Base-by-base conservation (phyloP, 2,329 filamentous ascomycete genomes). In the Sporothrix pallida region DNA sequence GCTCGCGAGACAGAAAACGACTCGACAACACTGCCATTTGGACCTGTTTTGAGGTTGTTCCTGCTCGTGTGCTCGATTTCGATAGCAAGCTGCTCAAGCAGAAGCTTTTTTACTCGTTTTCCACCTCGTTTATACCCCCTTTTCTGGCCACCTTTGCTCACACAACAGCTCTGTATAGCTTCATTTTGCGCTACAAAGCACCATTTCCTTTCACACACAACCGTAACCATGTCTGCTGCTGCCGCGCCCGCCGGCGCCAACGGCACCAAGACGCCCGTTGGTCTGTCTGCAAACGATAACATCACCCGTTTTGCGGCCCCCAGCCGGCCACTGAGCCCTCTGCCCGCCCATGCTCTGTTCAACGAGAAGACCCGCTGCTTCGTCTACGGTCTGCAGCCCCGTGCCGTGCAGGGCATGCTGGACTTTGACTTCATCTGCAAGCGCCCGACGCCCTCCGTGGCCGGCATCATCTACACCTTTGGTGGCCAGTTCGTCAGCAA, bases 351-450 rank as follows among this genome's bases (percentile, higher is more conserved):
- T 85, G 92, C 93, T 76, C 93, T 99, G 82, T 99, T 98, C 91
- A 96, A 96, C 89, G 91, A 95, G 86, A 99, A 98, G 93, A 98
- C 96, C 83, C 90, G 96, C 95, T 98, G 96, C 89, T 97, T 99
- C 83, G 96, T 99, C 85, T 99, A 99, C 87, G 96, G 96, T 84
- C 93, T 99, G 82, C 96, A 99, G 87, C 95, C 96, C 82, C 91
- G 95, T 84, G 93, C 93, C 79, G 93, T 95, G 78, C 93, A 95
- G 87, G 92, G 92, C 83, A 95, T 95, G 92, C 93, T 99, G 83
- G 96, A 99, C 86, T 99, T 99, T 84, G 96, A 99, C 89, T 99
- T 98, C 90, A 99, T 99, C 87, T 99, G 96, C 94, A 98, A 98
- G 91, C 93, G 96, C 81, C 89, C 91, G 83, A 97, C 93, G 75